These are phyloP conservation scores for Echria macrotheca DNA, from an alignment of 495 filamentous ascomycete genomes.

Conservation along the genomic window DNA sequence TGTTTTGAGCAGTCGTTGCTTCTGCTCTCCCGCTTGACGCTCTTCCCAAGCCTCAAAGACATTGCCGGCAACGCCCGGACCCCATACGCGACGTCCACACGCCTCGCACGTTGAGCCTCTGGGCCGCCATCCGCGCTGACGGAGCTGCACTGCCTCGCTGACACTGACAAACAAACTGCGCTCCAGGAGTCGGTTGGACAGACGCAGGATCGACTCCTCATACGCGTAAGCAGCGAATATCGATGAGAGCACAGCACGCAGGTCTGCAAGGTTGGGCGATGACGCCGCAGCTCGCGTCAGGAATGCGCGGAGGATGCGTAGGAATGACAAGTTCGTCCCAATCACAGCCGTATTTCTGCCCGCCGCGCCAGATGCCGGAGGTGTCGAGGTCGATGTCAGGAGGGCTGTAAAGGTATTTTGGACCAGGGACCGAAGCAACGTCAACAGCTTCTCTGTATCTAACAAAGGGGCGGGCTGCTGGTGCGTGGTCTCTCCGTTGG, in stretches of 20 bases:
- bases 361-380: slow-evolving; percentile 16
- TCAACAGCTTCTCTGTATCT: slow-evolving; percentile 53
- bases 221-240: slow-evolving; percentile 95
- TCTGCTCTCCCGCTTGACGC: slow-evolving; percentile 47
- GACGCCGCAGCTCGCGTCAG: slow-evolving; percentile 73
- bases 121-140: slow-evolving; percentile 88
- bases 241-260: slow-evolving; percentile 75
- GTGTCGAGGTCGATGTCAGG: slow-evolving; percentile 59
- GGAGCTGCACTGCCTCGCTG: slow-evolving; percentile 61
- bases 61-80: slow-evolving; percentile 71
- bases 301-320: slow-evolving; percentile 85
- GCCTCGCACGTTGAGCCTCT: slow-evolving; percentile 79
- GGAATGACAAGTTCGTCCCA: slow-evolving; percentile 65
- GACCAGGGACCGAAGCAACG: slow-evolving; percentile 66
- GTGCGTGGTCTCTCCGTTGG: slow-evolving; percentile 23
- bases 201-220: slow-evolving; percentile 76
- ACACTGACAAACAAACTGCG: slow-evolving; percentile 87
- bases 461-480: slow-evolving; percentile 18
- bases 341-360: slow-evolving; percentile 27
- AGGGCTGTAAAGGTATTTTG: slow-evolving; percentile 89
- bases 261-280: slow-evolving; percentile 80
- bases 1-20: slow-evolving; percentile 30
- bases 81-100: slow-evolving; percentile 82
- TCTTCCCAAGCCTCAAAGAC: slow-evolving; percentile 79
- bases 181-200: slow-evolving; percentile 82